These are phyloP conservation scores for Tolypocladium tropicale DNA, from an alignment of 2,329 filamentous ascomycete genomes.

Conservation along the genomic window DNA sequence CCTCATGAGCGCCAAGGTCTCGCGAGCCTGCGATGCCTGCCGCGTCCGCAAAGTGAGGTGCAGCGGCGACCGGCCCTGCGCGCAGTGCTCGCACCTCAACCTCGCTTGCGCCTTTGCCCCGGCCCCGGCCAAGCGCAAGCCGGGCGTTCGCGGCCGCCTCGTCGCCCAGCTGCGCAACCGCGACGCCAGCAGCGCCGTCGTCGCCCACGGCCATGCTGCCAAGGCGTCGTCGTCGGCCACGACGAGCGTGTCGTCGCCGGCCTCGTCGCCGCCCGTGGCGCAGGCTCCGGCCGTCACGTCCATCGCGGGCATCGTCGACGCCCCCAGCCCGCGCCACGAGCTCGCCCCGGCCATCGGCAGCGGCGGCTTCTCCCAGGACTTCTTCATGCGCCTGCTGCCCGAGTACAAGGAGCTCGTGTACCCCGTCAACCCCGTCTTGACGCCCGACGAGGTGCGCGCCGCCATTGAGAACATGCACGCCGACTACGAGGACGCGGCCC, in stretches of 20 bases:
- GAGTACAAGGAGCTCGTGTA: conserved; percentile 25
- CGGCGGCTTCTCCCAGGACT: conserved; percentile 15
- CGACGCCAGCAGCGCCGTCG: not conserved
- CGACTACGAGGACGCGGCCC: conserved; percentile 21
- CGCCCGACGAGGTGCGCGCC: conserved; percentile 17
- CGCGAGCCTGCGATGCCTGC: conserved; percentile 26
- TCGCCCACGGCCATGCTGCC: not conserved
- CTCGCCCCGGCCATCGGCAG: conserved; percentile 1
- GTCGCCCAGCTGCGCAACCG: conserved; percentile 23
- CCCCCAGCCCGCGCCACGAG: conserved; percentile 1
- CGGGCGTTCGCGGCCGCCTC: conserved; percentile 21
- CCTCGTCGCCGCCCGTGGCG: not conserved
- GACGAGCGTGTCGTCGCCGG: not conserved
- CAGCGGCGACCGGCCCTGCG: conserved; percentile 22
- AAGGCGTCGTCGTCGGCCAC: not conserved
- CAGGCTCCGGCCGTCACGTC: conserved; percentile 9
- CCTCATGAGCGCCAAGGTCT: conserved; percentile 4
- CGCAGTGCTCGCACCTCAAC: conserved; percentile 24
- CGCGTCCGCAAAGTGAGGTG: conserved; percentile 27
- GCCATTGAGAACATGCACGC: conserved; percentile 22
- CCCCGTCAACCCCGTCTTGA: conserved; percentile 24
- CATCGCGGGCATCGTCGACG: conserved; percentile 15
- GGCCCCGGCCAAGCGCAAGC: conserved; percentile 21
- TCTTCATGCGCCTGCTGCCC: conserved; percentile 21
- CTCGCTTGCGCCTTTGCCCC: conserved; percentile 23